Evolutionary conservation across 257 asterid genomes (phyloP).

Genomic region (Leptodermis oblonga): DNA sequence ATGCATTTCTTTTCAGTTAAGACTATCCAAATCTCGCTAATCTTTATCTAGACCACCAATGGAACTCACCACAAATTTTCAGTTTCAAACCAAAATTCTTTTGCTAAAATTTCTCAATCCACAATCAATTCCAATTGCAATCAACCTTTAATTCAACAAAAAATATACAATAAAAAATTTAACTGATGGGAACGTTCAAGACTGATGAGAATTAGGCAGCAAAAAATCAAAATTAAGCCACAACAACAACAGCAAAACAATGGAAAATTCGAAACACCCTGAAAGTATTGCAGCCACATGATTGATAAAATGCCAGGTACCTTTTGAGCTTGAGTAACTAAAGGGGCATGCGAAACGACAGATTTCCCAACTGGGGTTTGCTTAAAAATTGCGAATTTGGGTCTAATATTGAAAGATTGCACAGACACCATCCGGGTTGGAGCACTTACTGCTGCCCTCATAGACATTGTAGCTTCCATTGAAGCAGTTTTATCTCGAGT

Average conservation of each 20-base stretch:
- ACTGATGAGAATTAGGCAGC: not conserved
- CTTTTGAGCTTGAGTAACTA: constrained; percentile 55
- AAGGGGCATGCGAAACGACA: constrained; percentile 3
- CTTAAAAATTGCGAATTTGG: constrained; percentile 28
- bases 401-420: constrained; percentile 24
- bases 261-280: not conserved
- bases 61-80: not conserved
- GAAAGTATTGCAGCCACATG: not conserved
- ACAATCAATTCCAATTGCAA: not conserved
- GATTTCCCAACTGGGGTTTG: constrained; percentile 23
- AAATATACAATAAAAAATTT: not conserved
- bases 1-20: too few species aligned
- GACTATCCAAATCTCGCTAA: not conserved
- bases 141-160: not conserved
- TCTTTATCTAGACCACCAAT: not conserved
- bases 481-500: not conserved
- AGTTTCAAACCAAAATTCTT: not conserved
- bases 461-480: constrained; percentile 30
- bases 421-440: constrained; percentile 17
- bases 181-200: not conserved
- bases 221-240: not conserved
- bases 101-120: not conserved
- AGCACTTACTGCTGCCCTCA: constrained; percentile 19
- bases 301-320: constrained; percentile 24
- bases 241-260: not conserved